Evolutionary conservation across 331 rosid species (phyloP).

Genomic region (Cydonia oblonga): DNA sequence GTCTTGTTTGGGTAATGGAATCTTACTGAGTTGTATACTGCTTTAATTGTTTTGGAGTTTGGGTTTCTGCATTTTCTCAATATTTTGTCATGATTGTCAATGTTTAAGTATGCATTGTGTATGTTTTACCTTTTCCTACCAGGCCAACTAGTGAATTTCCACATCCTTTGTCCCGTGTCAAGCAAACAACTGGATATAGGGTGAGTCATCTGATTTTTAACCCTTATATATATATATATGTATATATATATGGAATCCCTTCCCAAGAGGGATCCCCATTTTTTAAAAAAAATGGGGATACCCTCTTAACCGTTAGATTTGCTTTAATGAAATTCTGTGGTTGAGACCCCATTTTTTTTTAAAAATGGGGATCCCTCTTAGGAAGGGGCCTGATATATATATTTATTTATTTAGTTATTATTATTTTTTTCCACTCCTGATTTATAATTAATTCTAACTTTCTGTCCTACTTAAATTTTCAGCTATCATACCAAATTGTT

Average conservation of each 20-base stretch:
- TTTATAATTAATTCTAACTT: conserved; percentile 5
- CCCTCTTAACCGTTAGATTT: too few species aligned
- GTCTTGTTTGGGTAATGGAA: conserved; percentile 46
- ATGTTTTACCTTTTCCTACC: conserved; percentile 20
- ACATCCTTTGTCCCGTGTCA: conserved; percentile 93
- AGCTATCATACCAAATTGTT: conserved; percentile 95
- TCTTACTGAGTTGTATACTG: conserved; percentile 20
- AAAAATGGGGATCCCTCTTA: too few species aligned
- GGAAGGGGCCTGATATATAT: too few species aligned
- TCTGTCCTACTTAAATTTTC: conserved; percentile 7
- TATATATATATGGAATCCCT: too few species aligned
- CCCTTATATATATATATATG: too few species aligned
- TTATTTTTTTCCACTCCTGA: not conserved
- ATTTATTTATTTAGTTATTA: not conserved
- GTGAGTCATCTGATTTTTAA: conserved; percentile 29
- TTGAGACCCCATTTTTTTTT: too few species aligned
- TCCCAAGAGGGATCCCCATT: too few species aligned
- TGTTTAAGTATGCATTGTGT: conserved; percentile 10
- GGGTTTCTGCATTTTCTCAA: conserved; percentile 1
- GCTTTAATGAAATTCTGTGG: too few species aligned
- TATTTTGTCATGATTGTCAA: not conserved
- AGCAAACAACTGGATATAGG: conserved; percentile 91
- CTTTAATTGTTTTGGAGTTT: conserved; percentile 1
- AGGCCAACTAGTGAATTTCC: conserved; percentile 98
- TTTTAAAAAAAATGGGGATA: too few species aligned